Evolutionary conservation across 176 grass and related monocot genomes (phyloP), one percentile per base, ranked within the genome.

Genomic region (Oryza officinalis): DNA sequence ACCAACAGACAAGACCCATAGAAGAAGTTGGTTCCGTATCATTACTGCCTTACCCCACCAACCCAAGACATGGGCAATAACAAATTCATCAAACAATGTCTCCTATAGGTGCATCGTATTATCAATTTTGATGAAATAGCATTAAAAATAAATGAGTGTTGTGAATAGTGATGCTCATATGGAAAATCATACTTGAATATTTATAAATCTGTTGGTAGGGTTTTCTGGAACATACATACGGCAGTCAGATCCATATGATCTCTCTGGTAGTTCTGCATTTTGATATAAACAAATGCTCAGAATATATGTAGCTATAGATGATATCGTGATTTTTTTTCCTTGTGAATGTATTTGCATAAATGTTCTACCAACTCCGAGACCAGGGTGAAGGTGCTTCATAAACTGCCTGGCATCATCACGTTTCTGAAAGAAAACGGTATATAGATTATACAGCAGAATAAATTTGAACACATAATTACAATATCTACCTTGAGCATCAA

Each of bases 1-100:
- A 18, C 94, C 94, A 83, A 97, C 78, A 20, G 94, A 97, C 60
- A 97, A 91, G 23, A 97, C 89, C 94, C 94, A 97, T 63, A 97
- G 67, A 71, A 97, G 91, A 54, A 90, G 87, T 87, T 97, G 91
- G 84, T 97, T 97, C 64, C 94, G 77, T 87, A 97, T 97, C 94
- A 97, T 97, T 87, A 80, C 92, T 80, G 94, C 91, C 79, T 97
- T 97, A n/a, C 94, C 89, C 94, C 94, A 97, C 94, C 94, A 97
- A 75, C 94, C 94, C 74, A 97, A 85, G 81, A 93, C 67, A 84
- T 97, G 94, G 31, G 94, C 94, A 75, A 91, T 72, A 59, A 97
- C 91, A 83, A 97, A 97, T 69, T 97, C 94, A 87, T 97, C 94
- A 86, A 97, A 97, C 15, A 99, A 80, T 57, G 91, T 99, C 79